Conservation (phyloP, 1,139 yeast genomes). For the Diutina scorzettiae region DNA sequence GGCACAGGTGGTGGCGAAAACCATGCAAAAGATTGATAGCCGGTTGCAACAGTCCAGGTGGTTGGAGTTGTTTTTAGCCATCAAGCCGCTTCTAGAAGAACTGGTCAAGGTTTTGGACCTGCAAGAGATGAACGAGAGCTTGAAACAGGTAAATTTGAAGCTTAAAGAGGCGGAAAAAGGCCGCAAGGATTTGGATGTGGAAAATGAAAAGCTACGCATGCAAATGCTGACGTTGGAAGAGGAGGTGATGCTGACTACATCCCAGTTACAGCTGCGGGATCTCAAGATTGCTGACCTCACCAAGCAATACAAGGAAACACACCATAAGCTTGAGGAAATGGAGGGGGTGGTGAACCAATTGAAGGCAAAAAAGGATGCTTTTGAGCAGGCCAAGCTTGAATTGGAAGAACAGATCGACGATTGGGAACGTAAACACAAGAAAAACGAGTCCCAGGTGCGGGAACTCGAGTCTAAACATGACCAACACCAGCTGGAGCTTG, state of each 20-base stretch:
- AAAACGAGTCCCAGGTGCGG: too few species aligned
- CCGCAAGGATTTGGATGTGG: slow-evolving; percentile 13
- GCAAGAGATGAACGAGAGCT: slow-evolving; percentile 41
- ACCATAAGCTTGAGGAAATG: slow-evolving; percentile 10
- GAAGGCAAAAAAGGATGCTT: slow-evolving; percentile 12
- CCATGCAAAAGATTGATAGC: slow-evolving; percentile 40
- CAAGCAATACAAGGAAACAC: slow-evolving; percentile 13
- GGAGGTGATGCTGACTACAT: slow-evolving; percentile 19
- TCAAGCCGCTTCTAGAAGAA: slow-evolving; percentile 70
- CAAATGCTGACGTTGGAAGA: slow-evolving; percentile 44
- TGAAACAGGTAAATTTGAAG: slow-evolving; percentile 23
- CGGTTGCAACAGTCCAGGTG: slow-evolving; percentile 42
- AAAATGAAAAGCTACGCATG: slow-evolving; percentile 13
- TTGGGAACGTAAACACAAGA: slow-evolving; percentile 7
- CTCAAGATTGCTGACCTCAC: slow-evolving; percentile 15
- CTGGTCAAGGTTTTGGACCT: slow-evolving; percentile 46
- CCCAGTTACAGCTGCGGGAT: slow-evolving; percentile 19
- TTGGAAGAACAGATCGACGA: slow-evolving; percentile 9
- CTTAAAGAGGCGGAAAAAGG: slow-evolving; percentile 25
- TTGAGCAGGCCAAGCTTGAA: slow-evolving; percentile 14
- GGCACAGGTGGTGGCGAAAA: slow-evolving; percentile 53
- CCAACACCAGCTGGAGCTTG: too few species aligned
- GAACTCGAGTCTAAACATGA: too few species aligned
- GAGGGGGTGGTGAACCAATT: slow-evolving; percentile 10
- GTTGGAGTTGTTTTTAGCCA: slow-evolving; percentile 60